Evolutionary conservation across 768 basidiomycete genomes (phyloP).

Genomic region (Termitomyces sp.): DNA sequence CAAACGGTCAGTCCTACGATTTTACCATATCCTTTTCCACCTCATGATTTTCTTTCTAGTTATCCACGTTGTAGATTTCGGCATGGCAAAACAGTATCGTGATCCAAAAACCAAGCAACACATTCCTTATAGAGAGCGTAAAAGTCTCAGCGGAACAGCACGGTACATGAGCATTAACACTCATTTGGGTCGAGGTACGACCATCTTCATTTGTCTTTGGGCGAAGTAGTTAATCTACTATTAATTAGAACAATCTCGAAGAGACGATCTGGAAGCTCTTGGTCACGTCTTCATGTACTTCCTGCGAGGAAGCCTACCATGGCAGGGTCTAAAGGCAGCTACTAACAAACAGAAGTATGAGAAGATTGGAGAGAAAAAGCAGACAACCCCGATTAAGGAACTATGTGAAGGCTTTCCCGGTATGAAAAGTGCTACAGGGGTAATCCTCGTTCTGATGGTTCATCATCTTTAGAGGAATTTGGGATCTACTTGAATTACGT

Average conservation of each 20-base stretch:
- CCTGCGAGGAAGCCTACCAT: conserved; percentile 91
- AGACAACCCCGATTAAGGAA: conserved; percentile 96
- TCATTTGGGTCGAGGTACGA: conserved; percentile 89
- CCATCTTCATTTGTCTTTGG: conserved; percentile 1
- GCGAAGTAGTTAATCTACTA: conserved; percentile 6
- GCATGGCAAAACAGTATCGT: conserved; percentile 99
- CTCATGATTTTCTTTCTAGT: conserved; percentile 36
- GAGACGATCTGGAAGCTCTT: conserved; percentile 98
- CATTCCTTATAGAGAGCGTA: conserved; percentile 97
- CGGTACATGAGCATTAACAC: conserved; percentile 99
- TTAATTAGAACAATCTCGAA: conserved; percentile 74
- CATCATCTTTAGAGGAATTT: conserved; percentile 76
- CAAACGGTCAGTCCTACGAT: conserved; percentile 57
- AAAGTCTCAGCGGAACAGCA: conserved; percentile 95
- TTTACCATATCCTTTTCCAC: neutral
- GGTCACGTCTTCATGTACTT: conserved; percentile 99
- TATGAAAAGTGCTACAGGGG: conserved; percentile 28
- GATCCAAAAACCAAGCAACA: conserved; percentile 99
- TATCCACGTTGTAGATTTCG: conserved; percentile 96
- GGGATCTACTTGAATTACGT: conserved; percentile 99
- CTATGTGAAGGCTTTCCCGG: conserved; percentile 95
- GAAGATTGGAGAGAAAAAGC: conserved; percentile 99
- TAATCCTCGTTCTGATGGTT: conserved; percentile 4
- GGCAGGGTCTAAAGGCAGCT: conserved; percentile 99
- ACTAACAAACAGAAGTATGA: conserved; percentile 99